Base-by-base conservation (phyloP, 1,284 basidiomycete genomes). In the Amylostereum chailletii region DNA sequence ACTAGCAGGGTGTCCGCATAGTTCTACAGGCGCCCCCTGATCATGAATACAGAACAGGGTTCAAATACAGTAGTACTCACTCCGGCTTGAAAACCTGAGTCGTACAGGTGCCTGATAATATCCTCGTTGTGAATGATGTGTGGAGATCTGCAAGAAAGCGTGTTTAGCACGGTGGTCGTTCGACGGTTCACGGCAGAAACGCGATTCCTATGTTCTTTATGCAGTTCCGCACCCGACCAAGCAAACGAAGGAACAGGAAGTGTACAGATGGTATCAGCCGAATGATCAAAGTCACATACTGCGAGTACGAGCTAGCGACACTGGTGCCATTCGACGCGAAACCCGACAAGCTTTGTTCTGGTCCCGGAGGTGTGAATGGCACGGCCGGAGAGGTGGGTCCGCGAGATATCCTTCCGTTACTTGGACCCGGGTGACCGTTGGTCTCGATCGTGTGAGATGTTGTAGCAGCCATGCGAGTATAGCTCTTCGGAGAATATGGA, bases 1-100 rank as follows among this genome's bases (percentile, higher is more conserved):
- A 89, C 85, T 58, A 90, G 72, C 57, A 85, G 71, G 45, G 83
- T 87, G 66, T 90, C 87, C 51, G 86, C 77, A 58, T 88, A 90
- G 64, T 89, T 84, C 86, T 89, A 61, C 37, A 49, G 48, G 8
- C 42, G n/a, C 46, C 36, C 29, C 46, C 45, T 37, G 26, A 30
- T 26, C 27, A 5, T 56, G 33, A 55, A 48, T 46, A 50, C 33
- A 50, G 51, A 49, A 49, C 26, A 29, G 34, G 43, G 42, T 33
- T 31, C 41, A 51, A 39, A 36, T 10, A 48, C 43, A 46, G 45
- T 50, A 32, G 60, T 45, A 74, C 86, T 65, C 68, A 89, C 86
- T 58, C 86, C 85, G 51, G 81, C 80, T 62, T 86, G 83, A 62
- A 89, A 90, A 33, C 86, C 86, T 51, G 81, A 72, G 56, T 85